These are phyloP conservation scores for Gremmenia infestans DNA, from an alignment of 2,329 filamentous ascomycete species.

Conservation along the genomic window DNA sequence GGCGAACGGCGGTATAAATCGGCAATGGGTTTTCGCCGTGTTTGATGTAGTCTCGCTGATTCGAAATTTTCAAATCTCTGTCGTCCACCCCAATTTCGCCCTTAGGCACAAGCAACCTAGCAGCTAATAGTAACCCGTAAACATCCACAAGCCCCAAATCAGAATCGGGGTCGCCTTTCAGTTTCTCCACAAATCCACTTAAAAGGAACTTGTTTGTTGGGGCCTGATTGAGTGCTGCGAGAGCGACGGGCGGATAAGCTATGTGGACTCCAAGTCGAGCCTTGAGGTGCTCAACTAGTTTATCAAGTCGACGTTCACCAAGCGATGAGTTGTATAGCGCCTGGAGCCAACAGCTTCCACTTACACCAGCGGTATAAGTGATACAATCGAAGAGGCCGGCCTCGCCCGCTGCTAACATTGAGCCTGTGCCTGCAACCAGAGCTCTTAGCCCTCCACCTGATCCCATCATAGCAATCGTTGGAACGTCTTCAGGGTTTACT, in stretches of 20 bases:
- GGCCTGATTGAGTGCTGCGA: constrained; percentile 75
- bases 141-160: constrained; percentile 89
- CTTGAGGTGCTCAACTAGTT: constrained; percentile 80
- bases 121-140: constrained; percentile 82
- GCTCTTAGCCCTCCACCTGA: constrained; percentile 89
- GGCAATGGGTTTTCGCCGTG: constrained; percentile 80
- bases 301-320: constrained; percentile 59
- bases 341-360: constrained; percentile 94
- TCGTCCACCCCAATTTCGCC: constrained; percentile 75
- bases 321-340: constrained; percentile 81
- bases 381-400: constrained; percentile 89
- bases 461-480: constrained; percentile 87
- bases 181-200: constrained; percentile 83
- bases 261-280: constrained; percentile 81
- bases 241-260: constrained; percentile 81
- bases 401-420: constrained; percentile 76
- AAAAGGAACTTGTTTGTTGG: constrained; percentile 92
- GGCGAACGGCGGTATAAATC: constrained; percentile 91
- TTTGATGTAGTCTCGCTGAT: constrained; percentile 71
- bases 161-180: constrained; percentile 74
- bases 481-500: constrained; percentile 89
- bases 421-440: constrained; percentile 84
- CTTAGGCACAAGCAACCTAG: constrained; percentile 78
- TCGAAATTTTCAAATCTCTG: constrained; percentile 84
- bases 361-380: constrained; percentile 93